Percentiles rank a stretch among this genome's conserved stretches.
phyloP scores from a whole-genome alignment of 305 asterid genomes.

The Fraxinus angustifolia region DNA sequence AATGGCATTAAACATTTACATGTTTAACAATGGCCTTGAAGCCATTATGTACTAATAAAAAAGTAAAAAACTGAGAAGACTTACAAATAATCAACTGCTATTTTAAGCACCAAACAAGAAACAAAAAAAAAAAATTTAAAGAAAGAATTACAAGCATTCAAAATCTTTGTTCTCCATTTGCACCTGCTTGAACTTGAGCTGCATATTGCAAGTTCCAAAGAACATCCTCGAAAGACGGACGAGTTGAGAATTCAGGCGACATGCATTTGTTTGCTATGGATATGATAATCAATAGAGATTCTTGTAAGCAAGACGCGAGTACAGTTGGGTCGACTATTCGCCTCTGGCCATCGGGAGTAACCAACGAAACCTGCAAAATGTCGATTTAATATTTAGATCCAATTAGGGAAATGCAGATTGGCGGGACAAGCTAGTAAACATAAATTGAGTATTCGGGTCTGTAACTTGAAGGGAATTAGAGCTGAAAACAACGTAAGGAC shows the following conservation, averaged over 20 bases:
- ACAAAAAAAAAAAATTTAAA: neutral
- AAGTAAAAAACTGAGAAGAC: neutral
- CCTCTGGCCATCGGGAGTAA: constrained; percentile 45
- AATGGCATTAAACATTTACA: neutral
- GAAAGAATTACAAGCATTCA: constrained; percentile 12
- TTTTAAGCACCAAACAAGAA: neutral
- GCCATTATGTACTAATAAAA: neutral
- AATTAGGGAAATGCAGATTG: neutral
- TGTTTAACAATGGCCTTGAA: neutral
- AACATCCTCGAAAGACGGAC: constrained; percentile 68
- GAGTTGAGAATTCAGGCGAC: constrained; percentile 51
- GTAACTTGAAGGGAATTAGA: neutral
- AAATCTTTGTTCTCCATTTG: constrained; percentile 36
- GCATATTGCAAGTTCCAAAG: constrained; percentile 80
- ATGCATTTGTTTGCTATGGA: constrained; percentile 62
- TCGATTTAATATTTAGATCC: neutral
- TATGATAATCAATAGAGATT: constrained; percentile 50
- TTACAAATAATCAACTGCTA: neutral
- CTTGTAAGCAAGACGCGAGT: constrained; percentile 51
- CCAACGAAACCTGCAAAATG: constrained; percentile 44
- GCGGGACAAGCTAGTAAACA: neutral
- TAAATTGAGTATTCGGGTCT: neutral
- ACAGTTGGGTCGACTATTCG: constrained; percentile 50
- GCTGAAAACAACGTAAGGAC: neutral
- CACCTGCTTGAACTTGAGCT: constrained; percentile 55